phyloP scores from a whole-genome alignment of 2,329 filamentous ascomycete species.

The Dactylellina drechsleri region DNA sequence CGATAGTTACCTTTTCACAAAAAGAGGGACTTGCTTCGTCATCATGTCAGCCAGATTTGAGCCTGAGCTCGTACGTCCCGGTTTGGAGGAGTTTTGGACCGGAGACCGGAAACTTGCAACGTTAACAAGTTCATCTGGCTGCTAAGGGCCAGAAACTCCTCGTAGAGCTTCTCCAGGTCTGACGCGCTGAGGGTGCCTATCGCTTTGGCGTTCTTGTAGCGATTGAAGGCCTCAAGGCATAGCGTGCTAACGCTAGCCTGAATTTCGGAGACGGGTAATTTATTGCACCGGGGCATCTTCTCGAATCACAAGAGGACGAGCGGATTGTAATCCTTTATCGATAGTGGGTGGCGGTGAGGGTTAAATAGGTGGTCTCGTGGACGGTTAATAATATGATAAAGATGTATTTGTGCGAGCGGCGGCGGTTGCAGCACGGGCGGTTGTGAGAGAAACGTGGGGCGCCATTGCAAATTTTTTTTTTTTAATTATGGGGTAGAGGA shows the following conservation, averaged over 20 bases:
- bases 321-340: background rate
- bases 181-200: constrained; percentile 12
- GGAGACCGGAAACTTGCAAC: constrained; percentile 33
- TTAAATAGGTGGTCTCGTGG: constrained; percentile 1
- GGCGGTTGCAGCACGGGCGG: constrained; percentile 12
- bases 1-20: background rate
- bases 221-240: constrained; percentile 47
- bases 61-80: constrained; percentile 25
- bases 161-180: constrained; percentile 30
- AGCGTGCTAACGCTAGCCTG: constrained; percentile 54
- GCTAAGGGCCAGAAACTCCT: constrained; percentile 48
- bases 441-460: constrained; percentile 20
- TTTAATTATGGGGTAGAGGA: background rate
- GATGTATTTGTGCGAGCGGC: constrained; percentile 2
- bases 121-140: constrained; percentile 50
- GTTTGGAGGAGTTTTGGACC: constrained; percentile 16
- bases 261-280: constrained; percentile 42
- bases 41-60: constrained; percentile 45
- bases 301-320: background rate
- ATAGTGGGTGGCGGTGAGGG: constrained; percentile 1
- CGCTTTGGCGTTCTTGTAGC: constrained; percentile 47
- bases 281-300: constrained; percentile 49
- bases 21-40: background rate
- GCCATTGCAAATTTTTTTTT: constrained; percentile 36
- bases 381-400: background rate